Percentiles rank a stretch among this genome's conserved stretches.
phyloP scores from a whole-genome alignment of 768 basidiomycete genomes.

The Lactarius sp. region DNA sequence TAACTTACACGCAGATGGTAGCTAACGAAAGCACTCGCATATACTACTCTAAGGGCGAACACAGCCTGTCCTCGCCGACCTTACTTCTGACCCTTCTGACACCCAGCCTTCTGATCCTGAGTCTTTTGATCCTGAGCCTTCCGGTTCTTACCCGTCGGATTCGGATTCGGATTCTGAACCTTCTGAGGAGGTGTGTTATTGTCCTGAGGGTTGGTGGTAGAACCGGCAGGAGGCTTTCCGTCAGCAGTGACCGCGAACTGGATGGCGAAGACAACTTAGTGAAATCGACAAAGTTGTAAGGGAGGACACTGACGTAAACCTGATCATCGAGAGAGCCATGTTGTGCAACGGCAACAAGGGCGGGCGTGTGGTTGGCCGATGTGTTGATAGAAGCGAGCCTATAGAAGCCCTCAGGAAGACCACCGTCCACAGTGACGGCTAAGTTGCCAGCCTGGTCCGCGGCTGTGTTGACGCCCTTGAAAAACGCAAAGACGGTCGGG shows the following conservation, averaged over 20 bases:
- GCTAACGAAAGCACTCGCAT: no score
- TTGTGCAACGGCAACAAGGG: slow-evolving; percentile 53
- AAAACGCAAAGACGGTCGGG: slow-evolving; percentile 54
- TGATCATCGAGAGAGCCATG: slow-evolving; percentile 58
- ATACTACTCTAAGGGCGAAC: no score
- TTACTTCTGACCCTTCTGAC: no score
- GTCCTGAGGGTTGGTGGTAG: background rate
- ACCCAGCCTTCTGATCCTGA: no score
- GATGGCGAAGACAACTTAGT: background rate
- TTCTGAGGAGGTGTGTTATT: no score
- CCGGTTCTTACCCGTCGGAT: no score
- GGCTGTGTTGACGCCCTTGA: slow-evolving; percentile 48
- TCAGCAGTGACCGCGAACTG: slow-evolving; percentile 1
- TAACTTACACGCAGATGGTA: no score
- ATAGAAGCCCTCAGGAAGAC: slow-evolving; percentile 57
- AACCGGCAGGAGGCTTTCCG: background rate
- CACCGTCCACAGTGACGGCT: slow-evolving; percentile 45
- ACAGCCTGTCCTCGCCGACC: no score
- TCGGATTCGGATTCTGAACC: no score
- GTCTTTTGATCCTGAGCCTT: no score
- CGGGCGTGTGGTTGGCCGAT: slow-evolving; percentile 55
- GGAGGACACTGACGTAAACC: slow-evolving; percentile 44
- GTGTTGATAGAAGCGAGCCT: slow-evolving; percentile 53
- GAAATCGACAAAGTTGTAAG: background rate
- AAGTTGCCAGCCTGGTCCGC: slow-evolving; percentile 41